Base-by-base conservation (phyloP, 1,284 basidiomycete genomes). In the Microbotryum lychnidis-dioicae region DNA sequence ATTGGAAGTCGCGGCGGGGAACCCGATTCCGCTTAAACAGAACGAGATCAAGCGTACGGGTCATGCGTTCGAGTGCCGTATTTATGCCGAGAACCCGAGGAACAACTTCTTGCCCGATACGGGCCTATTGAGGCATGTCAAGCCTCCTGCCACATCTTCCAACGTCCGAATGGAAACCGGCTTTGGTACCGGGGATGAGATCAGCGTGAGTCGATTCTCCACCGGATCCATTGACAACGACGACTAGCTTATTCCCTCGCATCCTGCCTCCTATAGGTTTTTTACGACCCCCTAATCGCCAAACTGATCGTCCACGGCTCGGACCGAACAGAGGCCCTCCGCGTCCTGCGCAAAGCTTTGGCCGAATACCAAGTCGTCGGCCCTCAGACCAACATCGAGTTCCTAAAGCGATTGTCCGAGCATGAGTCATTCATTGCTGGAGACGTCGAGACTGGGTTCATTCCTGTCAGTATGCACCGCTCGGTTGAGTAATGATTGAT, bases 1-100 rank as follows among this genome's bases (percentile, higher is more conserved):
- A 75, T 79, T 97, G 23, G 85, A 89, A 83, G 86, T 93, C 29
- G 91, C 93, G 14, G 85, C 87, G 4, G 91, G 92, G 0, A 94
- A 94, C 74, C 80, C 84, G 0, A 80, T 97, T 23, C 89, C 91
- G 8, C 78, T 92, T 45, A 71, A 76, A 1, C 92, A 96, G 76
- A 79, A 82, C 1, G 78, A 85, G 44, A 85, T 97, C 58, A 87
- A 86, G 21, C 84, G 90, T 59, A 82, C 88, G 5, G 92, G 93
- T 2, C 91, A 96, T 70, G 88, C 92, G 0, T 96, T 96, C 70
- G 92, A 96, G 77, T 91, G 91, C 16, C 84, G 92, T n/a, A 93
- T 97, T 69, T 97, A 97, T 74, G 93, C 92, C 7, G 92, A 97
- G 76, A 89, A 92, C 70, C 91, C 91, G n/a, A 81, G 89, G 70